Percentiles rank a stretch among this genome's conserved stretches.
phyloP scores from a whole-genome alignment of 352 stramenopile genomes.

The Pythium sukuiense region DNA sequence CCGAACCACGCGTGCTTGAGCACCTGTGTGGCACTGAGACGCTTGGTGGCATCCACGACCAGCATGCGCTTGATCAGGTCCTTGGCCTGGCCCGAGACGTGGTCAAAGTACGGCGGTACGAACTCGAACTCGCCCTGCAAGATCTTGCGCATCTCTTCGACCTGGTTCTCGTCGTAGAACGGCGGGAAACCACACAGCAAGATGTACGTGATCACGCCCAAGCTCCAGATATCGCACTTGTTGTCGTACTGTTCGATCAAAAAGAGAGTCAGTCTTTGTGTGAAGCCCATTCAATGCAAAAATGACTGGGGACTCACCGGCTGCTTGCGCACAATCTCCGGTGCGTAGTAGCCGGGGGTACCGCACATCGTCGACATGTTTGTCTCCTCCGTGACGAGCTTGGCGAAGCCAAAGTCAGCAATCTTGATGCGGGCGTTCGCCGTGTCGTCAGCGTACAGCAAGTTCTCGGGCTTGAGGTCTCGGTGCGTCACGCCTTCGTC shows the following conservation, averaged over 20 bases:
- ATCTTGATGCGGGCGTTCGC: slow-evolving; percentile 93
- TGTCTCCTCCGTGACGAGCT: slow-evolving; percentile 73
- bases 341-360: slow-evolving; percentile 96
- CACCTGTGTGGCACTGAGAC: slow-evolving; percentile 73
- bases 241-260: slow-evolving; percentile 82
- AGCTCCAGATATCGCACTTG: slow-evolving; percentile 96
- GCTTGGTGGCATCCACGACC: slow-evolving; percentile 82
- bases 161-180: slow-evolving; percentile 94
- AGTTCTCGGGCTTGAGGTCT: slow-evolving; percentile 98
- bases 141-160: slow-evolving; percentile 86
- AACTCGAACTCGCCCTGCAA: slow-evolving; percentile 89
- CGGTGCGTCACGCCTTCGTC: slow-evolving; percentile 88
- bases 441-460: slow-evolving; percentile 86
- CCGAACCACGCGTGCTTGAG: slow-evolving; percentile 74
- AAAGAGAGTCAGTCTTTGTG: background rate
- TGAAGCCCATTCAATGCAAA: background rate
- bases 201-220: slow-evolving; percentile 97
- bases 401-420: slow-evolving; percentile 90
- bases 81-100: slow-evolving; percentile 89
- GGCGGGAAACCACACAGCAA: slow-evolving; percentile 93
- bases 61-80: slow-evolving; percentile 94
- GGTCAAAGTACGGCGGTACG: slow-evolving; percentile 90
- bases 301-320: slow-evolving; percentile 31
- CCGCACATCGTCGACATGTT: slow-evolving; percentile 90
- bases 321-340: slow-evolving; percentile 94